Base-by-base conservation (phyloP, 345 rosid species). In the Rhizophora apiculata region DNA sequence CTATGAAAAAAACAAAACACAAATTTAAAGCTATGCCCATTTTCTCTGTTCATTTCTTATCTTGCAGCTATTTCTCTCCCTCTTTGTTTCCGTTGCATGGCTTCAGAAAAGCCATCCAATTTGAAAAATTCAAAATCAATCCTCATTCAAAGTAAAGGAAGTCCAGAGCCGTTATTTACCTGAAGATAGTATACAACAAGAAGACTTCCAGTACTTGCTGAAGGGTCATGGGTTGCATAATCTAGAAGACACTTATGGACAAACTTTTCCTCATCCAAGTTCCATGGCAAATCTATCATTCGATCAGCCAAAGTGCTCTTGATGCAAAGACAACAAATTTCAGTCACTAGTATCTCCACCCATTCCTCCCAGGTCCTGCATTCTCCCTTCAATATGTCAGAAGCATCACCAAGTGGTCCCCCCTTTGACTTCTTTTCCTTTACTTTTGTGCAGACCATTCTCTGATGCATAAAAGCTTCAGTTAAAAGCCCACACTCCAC, bases 221-320 rank as follows among this genome's bases (percentile, higher is more conserved):
- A 85, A 69, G 99, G 97, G 72, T 95, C 89, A 67, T 81, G 85
- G 36, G 63, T 70, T 57, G 93, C 92, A 76, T 79, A 86, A 79
- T 95, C 98, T 52, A 92, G 69, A 68, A 95, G 82, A 72, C 98
- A 92, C 73, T 85, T 90, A 63, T 85, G 89, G 34, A 92, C 65
- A 82, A 80, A 81, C 82, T 90, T 92, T 84, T 92, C 97, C 83
- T 95, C 99, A n/a, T 83, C 85, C 63, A 80, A 75, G 74, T 89
- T 90, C 97, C 99, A 96, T 0, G 98, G 98, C 63, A 96, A 82
- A 83, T 89, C 98, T 66, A 96, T 89, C 76, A 96, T 87, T 62
- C 86, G 85, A 72, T 92, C 99, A 51, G 87, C 90, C 81, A 90
- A 80, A 76, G 89, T 96, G 75, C 90, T 86, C 77, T 88, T 75